These are phyloP conservation scores for Blastobotrys peoriensis DNA, from an alignment of 805 yeast genomes.

Conservation along the genomic window DNA sequence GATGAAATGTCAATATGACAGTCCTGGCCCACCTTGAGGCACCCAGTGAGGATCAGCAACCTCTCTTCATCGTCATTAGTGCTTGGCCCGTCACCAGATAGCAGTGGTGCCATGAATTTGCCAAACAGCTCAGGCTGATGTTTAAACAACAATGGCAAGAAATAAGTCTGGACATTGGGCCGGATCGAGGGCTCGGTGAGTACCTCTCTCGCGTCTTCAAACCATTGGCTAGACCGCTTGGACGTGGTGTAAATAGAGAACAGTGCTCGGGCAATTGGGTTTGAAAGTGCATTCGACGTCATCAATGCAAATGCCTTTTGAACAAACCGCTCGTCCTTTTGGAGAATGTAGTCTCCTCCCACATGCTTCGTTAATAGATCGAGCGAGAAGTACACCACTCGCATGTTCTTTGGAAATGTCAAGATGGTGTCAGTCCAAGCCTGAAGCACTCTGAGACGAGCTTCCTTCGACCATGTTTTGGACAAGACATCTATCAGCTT, in stretches of 20 bases:
- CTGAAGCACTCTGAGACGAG: constrained; percentile 12
- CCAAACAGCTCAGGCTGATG: constrained; percentile 40
- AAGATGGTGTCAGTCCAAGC: constrained; percentile 45
- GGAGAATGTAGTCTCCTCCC: constrained; percentile 38
- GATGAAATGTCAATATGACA: constrained; percentile 43
- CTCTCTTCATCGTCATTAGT: constrained; percentile 20
- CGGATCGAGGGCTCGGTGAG: constrained; percentile 32
- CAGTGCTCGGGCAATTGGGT: constrained; percentile 35
- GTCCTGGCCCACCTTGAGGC: constrained; percentile 60
- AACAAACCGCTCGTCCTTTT: constrained; percentile 42
- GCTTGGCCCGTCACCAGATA: constrained; percentile 12
- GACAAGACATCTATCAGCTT: constrained; percentile 44
- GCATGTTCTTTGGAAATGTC: constrained; percentile 42
- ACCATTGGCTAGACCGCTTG: neutral
- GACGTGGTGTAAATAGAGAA: constrained; percentile 12
- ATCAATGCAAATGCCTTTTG: constrained; percentile 44
- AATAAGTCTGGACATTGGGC: constrained; percentile 48
- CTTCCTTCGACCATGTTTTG: constrained; percentile 18
- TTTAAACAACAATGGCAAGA: constrained; percentile 59
- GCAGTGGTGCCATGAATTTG: constrained; percentile 32
- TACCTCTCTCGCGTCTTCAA: no score
- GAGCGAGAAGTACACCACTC: constrained; percentile 56
- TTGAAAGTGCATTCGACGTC: constrained; percentile 56
- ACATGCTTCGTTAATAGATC: constrained; percentile 51
- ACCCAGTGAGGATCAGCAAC: constrained; percentile 43